A percentile compares a stretch with the other conserved stretches of the same genome.
Evolutionary conservation across 2,329 filamentous ascomycete species (phyloP).

Genomic region (Fusarium sublunatum): DNA sequence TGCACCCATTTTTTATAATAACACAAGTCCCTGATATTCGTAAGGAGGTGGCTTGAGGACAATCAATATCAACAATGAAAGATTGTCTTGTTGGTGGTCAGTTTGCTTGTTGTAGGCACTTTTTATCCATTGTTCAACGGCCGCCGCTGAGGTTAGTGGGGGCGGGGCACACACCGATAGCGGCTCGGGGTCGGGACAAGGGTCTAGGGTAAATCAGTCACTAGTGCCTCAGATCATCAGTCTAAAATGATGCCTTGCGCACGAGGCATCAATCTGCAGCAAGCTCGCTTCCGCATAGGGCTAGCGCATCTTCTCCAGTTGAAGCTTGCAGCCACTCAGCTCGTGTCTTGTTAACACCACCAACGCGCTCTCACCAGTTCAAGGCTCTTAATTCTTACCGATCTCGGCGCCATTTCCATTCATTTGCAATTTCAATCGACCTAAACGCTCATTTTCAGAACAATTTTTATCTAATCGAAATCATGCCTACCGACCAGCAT

Average conservation of each 20-base stretch:
- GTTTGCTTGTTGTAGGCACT: conserved; percentile 33
- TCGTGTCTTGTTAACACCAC: not conserved
- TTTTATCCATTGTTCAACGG: conserved; percentile 31
- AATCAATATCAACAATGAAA: conserved; percentile 28
- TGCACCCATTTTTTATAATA: conserved; percentile 39
- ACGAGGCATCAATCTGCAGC: conserved; percentile 3
- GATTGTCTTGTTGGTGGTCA: conserved; percentile 12
- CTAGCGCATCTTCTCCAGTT: not conserved
- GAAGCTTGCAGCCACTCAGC: not conserved
- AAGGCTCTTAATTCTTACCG: not conserved
- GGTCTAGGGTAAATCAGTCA: conserved; percentile 26
- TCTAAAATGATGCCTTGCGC: conserved; percentile 26
- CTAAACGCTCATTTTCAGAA: not conserved
- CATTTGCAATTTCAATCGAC: conserved; percentile 1
- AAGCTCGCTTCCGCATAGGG: conserved; percentile 28
- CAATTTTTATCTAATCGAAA: conserved; percentile 20
- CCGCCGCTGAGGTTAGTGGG: conserved; percentile 36
- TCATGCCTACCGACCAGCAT: conserved; percentile 47
- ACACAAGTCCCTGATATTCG: not conserved
- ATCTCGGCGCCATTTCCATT: conserved; percentile 11
- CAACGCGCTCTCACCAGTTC: conserved; percentile 11
- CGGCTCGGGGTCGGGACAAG: conserved; percentile 4
- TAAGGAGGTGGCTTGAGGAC: conserved; percentile 11
- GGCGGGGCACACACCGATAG: conserved; percentile 43
- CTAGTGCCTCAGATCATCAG: not conserved